Conservation (phyloP, 345 rosid genomes). For the Eucalyptus erythrocorys region DNA sequence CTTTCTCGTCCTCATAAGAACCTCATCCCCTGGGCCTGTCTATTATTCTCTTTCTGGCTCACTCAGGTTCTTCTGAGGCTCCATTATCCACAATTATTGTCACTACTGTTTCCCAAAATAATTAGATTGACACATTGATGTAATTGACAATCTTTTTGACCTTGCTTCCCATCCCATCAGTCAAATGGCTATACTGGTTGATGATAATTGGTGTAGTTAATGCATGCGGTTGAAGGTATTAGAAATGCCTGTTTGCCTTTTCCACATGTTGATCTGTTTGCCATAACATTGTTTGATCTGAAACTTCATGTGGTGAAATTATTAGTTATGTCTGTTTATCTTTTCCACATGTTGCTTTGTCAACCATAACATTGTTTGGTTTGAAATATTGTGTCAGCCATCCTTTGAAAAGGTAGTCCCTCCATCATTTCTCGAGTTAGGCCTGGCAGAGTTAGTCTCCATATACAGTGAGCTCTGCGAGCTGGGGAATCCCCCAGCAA, state of each 20-base stretch:
- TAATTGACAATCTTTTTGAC: neutral
- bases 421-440: conserved; percentile 68
- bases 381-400: conserved; percentile 28
- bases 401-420: conserved; percentile 59
- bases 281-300: neutral
- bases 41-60: neutral
- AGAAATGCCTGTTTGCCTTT: neutral
- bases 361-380: neutral
- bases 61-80: neutral
- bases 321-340: neutral
- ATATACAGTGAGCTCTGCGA: conserved; percentile 61
- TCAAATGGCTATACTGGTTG: neutral
- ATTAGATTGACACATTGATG: neutral
- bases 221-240: neutral
- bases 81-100: neutral
- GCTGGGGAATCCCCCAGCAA: conserved; percentile 54
- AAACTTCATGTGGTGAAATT: neutral
- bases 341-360: neutral
- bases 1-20: neutral
- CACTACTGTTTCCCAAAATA: neutral
- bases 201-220: neutral
- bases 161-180: neutral
- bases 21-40: neutral
- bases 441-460: conserved; percentile 59
- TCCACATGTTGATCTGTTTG: neutral